Percentiles rank a stretch among this genome's conserved stretches.
phyloP scores from a whole-genome alignment of 441 rosid genomes.

The Melastoma candidum region DNA sequence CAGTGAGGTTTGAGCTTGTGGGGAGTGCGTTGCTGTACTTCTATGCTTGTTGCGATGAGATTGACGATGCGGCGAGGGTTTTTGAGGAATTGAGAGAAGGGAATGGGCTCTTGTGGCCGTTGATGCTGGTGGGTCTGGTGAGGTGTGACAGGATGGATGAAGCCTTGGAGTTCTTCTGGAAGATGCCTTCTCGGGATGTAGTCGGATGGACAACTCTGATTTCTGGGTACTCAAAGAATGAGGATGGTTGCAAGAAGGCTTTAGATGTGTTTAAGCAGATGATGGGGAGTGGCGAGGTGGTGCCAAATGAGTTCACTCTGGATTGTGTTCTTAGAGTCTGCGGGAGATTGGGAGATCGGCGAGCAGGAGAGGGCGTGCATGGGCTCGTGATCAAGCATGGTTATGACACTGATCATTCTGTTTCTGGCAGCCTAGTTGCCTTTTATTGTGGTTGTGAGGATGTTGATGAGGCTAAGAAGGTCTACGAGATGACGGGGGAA shows the following conservation, averaged over 20 bases:
- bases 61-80: conserved; percentile 26
- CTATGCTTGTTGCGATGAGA: conserved; percentile 27
- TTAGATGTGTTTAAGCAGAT: conserved; percentile 33
- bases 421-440: conserved; percentile 33
- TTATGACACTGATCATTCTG: conserved; percentile 28
- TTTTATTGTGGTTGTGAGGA: conserved; percentile 35
- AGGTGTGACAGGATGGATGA: conserved; percentile 27
- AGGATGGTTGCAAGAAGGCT: conserved; percentile 28
- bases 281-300: conserved; percentile 25
- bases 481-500: conserved; percentile 19
- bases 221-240: conserved; percentile 34
- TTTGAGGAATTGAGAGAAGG: conserved; percentile 30
- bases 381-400: conserved; percentile 41
- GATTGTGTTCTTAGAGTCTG: conserved; percentile 39
- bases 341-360: conserved; percentile 23
- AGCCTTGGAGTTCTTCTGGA: conserved; percentile 28
- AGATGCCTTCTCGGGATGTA: conserved; percentile 35
- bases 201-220: conserved; percentile 39
- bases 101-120: conserved; percentile 35
- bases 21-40: conserved; percentile 35
- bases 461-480: conserved; percentile 29
- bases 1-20: conserved; percentile 30
- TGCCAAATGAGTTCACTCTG: conserved; percentile 43
- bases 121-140: conserved; percentile 42
- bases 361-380: conserved; percentile 29